phyloP scores from a whole-genome alignment of 2,329 filamentous ascomycete species.

The Davidsoniella virescens region DNA sequence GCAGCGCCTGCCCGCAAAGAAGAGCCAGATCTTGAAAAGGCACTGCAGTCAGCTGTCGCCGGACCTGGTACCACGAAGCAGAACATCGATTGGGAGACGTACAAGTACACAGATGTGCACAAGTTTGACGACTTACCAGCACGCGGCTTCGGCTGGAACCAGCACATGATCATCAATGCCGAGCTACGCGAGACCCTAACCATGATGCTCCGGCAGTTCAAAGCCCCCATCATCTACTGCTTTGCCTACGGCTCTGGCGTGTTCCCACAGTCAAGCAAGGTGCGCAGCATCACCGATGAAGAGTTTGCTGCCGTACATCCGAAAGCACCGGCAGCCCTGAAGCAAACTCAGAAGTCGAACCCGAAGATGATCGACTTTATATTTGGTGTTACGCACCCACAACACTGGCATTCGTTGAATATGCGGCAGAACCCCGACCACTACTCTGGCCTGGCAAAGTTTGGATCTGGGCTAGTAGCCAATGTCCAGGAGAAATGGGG shows the following conservation, averaged over 20 bases:
- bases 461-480: slow-evolving; percentile 75
- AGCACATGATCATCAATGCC: slow-evolving; percentile 88
- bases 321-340: slow-evolving; percentile 62
- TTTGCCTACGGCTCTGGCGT: slow-evolving; percentile 97
- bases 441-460: slow-evolving; percentile 69
- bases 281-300: slow-evolving; percentile 36
- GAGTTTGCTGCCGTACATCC: slow-evolving; percentile 56
- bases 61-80: neutral
- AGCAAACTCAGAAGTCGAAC: slow-evolving; percentile 69
- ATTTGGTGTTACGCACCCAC: slow-evolving; percentile 81
- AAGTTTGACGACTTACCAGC: slow-evolving; percentile 30
- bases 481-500: slow-evolving; percentile 76
- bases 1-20: neutral
- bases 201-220: slow-evolving; percentile 78
- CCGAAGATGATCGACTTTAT: slow-evolving; percentile 99
- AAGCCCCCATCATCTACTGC: slow-evolving; percentile 84
- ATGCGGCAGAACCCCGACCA: slow-evolving; percentile 76
- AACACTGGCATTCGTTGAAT: slow-evolving; percentile 96
- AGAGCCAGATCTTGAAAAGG: slow-evolving; percentile 3
- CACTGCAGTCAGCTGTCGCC: slow-evolving; percentile 5
- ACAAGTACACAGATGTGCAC: slow-evolving; percentile 25
- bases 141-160: slow-evolving; percentile 72
- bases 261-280: slow-evolving; percentile 57
- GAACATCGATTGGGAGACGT: slow-evolving; percentile 27
- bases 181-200: slow-evolving; percentile 87